A percentile compares a stretch with the other conserved stretches of the same genome.
Evolutionary conservation across 2,329 filamentous ascomycete species (phyloP).

Genomic region (Graphilbum ipis-grandicollis): DNA sequence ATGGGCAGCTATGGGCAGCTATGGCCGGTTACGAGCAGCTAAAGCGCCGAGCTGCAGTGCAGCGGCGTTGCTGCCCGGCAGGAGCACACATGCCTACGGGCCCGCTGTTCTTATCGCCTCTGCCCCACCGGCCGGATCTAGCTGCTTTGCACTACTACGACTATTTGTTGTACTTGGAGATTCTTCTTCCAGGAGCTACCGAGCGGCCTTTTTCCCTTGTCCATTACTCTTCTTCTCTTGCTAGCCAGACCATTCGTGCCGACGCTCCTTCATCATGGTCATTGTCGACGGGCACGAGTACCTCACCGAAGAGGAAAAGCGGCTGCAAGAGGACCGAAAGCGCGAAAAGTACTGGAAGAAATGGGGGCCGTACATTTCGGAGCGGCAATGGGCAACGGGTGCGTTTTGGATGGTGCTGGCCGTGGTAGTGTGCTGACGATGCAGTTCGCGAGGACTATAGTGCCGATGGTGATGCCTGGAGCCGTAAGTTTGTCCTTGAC

Average conservation of each 20-base stretch:
- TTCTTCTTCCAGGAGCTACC: too few relatives aligned
- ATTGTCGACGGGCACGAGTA: constrained; percentile 77
- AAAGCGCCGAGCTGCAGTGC: too few relatives aligned
- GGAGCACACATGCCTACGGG: too few relatives aligned
- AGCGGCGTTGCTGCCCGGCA: too few relatives aligned
- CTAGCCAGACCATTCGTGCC: neutral
- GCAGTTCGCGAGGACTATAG: constrained; percentile 58
- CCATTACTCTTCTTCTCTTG: neutral
- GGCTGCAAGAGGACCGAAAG: constrained; percentile 70
- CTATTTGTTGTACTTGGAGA: too few relatives aligned
- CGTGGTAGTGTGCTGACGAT: constrained; percentile 6
- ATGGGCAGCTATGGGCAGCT: too few relatives aligned
- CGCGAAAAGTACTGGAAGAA: constrained; percentile 91
- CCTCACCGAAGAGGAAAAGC: constrained; percentile 77
- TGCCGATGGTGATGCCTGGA: constrained; percentile 87
- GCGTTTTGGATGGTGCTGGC: constrained; percentile 15
- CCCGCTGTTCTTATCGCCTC: too few relatives aligned
- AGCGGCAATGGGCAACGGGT: constrained; percentile 93
- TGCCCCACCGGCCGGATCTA: too few relatives aligned
- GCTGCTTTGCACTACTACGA: too few relatives aligned
- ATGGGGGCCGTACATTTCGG: constrained; percentile 88
- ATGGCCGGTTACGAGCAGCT: too few relatives aligned
- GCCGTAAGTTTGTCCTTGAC: too few relatives aligned
- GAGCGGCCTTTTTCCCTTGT: too few relatives aligned
- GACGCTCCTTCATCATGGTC: constrained; percentile 45